Evolutionary conservation across 2,329 filamentous ascomycete species (phyloP), one percentile per base, ranked within the genome.

Genomic region (Bipolaris bicolor): DNA sequence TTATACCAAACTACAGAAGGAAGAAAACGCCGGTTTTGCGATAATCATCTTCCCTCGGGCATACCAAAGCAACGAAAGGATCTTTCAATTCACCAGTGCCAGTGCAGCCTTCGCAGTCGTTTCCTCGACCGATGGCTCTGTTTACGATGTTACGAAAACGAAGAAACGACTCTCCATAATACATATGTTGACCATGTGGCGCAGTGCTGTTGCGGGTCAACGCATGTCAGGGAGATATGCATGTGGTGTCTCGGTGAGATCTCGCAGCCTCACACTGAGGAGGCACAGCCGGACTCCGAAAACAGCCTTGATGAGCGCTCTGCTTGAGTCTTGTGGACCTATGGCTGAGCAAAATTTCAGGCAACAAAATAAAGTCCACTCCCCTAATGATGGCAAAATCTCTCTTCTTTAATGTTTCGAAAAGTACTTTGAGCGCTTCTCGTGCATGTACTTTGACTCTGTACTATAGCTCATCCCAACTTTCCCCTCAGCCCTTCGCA

Each of bases 71-170:
- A 20, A 7, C 29, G 29, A 20, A 29, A 37, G 5, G 24, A n/a
- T 16, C 24, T 11, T 10, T 50, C 47, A 9, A 5, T 18, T n/a
- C 26, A 29, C 2, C 39, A 24, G 18, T 69, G 67, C 24, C 57
- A 59, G 7, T 69, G 67, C 18, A 69, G 62, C 15, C 49, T 69
- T n/a, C 54, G 59, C 20, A 49, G 39, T 11, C 62, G 40, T 6
- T 63, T 68, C 26, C 61, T 69, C 33, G 64, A 63, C 20, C 61
- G 65, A 15, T 69, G 67, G 67, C 53, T 67, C 3, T 69, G 67
- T 29, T 26, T 69, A n/a, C 56, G 53, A 37, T 69, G 67, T 41
- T 68, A 65, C 36, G 57, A 60, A 26, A 29, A 44, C 4, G 63
- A 65, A 55, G 60, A 62, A 11, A 6, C n/a, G 5, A n/a, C 41